phyloP scores from a whole-genome alignment of 345 rosid genomes.

The Populus tremula region DNA sequence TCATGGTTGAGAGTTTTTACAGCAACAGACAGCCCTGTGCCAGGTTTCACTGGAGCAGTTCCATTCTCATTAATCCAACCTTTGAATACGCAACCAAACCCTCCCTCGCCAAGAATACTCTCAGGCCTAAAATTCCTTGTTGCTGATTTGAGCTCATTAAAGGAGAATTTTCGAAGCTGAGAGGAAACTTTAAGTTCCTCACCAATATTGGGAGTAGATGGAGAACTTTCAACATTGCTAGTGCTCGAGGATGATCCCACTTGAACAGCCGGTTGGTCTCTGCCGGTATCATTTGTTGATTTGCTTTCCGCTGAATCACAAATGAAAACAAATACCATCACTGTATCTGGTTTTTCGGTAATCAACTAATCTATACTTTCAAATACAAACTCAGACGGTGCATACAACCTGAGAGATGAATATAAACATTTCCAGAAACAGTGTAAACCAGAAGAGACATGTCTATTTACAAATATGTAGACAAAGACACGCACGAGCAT shows the following conservation, averaged over 20 bases:
- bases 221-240: constrained; percentile 19
- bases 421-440: neutral
- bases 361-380: neutral
- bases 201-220: constrained; percentile 14
- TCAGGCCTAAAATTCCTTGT: constrained; percentile 28
- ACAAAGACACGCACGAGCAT: neutral
- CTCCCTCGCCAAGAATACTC: constrained; percentile 38
- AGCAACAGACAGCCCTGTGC: constrained; percentile 85
- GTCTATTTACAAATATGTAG: neutral
- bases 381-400: neutral
- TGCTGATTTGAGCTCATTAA: constrained; percentile 23
- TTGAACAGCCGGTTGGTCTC: constrained; percentile 15
- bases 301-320: constrained; percentile 24
- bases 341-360: neutral
- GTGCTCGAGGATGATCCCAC: constrained; percentile 21
- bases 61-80: constrained; percentile 95
- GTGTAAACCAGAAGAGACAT: neutral
- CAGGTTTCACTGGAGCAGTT: constrained; percentile 88
- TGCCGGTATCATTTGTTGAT: constrained; percentile 22
- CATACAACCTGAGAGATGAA: neutral
- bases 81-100: constrained; percentile 92
- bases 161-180: constrained; percentile 24
- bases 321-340: neutral
- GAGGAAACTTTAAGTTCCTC: constrained; percentile 24
- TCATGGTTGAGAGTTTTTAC: constrained; percentile 86